Conservation (phyloP, 1,139 yeast species). For the Pichia sp. region DNA sequence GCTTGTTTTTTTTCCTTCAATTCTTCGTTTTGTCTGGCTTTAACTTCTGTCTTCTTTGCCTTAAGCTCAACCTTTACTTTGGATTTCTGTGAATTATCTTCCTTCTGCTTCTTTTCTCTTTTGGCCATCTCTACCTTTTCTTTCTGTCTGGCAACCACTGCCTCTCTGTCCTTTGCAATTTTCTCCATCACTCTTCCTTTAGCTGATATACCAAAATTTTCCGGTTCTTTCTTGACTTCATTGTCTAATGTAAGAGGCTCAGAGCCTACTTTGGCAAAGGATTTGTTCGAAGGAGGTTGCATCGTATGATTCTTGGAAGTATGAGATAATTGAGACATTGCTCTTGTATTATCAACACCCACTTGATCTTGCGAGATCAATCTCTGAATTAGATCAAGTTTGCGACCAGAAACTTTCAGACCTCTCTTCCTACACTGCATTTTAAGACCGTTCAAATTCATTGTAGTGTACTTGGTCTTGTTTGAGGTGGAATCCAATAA, state of each 20-base stretch:
- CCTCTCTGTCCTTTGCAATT: not conserved
- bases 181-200: too few relatives aligned
- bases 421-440: constrained; percentile 51
- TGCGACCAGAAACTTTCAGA: constrained; percentile 47
- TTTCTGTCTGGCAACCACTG: not conserved
- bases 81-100: not conserved
- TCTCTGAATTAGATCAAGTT: constrained; percentile 46
- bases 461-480: constrained; percentile 28
- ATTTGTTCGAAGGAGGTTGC: too few relatives aligned
- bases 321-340: not conserved
- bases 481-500: constrained; percentile 25
- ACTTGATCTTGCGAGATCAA: constrained; percentile 23
- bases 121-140: not conserved
- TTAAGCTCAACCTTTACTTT: not conserved
- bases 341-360: constrained; percentile 8
- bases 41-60: not conserved
- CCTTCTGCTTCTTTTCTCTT: not conserved
- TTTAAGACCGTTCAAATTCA: constrained; percentile 44
- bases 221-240: not conserved
- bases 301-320: too few relatives aligned
- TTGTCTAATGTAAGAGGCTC: not conserved
- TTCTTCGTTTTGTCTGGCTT: not conserved
- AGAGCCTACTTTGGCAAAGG: too few relatives aligned
- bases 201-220: too few relatives aligned
- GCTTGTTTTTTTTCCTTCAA: not conserved